Base-by-base conservation (phyloP, 441 rosid genomes). In the Theobroma grandiflorum region DNA sequence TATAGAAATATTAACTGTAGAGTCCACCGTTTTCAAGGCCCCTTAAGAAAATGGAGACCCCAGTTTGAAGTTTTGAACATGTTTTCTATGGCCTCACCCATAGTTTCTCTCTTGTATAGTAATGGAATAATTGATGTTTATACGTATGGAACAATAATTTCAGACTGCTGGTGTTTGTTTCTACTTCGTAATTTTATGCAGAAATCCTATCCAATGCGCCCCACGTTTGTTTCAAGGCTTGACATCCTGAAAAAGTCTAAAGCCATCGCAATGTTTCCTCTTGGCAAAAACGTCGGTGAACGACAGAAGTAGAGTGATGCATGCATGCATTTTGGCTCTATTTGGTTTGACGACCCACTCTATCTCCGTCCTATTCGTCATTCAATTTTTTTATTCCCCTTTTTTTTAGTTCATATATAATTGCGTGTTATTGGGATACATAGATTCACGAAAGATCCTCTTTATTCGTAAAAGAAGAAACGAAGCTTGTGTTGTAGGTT, bases 301-400 rank as follows among this genome's bases (percentile, higher is more conserved):
- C 5, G n/a, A 68, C 73, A 45, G 37, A 26, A 6, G 26, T 69
- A 26, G 73, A 69, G 10, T 43, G 10, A 22, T 22, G n/a, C 57
- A 47, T 47, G 58, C 57, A 14, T 69, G 40, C 73, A 69, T 68
- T 67, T 67, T 67, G 33, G 43, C 16, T 67, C 15, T 66, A 67
- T 18, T 38, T n/a, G 11, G 3, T 65, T 65, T 40, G 12, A 38
- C 15, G 12, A 65, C 49, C 49, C 31, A 38, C 70, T 63, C 42
- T 42, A 5, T 45, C 49, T 15, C 67, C 69, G 35, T 63, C 10
- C 57, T 52, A 4, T 52, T 52, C n/a, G 6, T 52, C 16, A 52
- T 15, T 20, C 57, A 5, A 50, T 10, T 50, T 50, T 42, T 42
- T 42, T 42, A 42, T 42, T 42, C 2, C 8, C 45, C 45, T 42